Evolutionary conservation across 441 rosid species (phyloP), one percentile per base, ranked within the genome.

Genomic region (Hura crepitans): DNA sequence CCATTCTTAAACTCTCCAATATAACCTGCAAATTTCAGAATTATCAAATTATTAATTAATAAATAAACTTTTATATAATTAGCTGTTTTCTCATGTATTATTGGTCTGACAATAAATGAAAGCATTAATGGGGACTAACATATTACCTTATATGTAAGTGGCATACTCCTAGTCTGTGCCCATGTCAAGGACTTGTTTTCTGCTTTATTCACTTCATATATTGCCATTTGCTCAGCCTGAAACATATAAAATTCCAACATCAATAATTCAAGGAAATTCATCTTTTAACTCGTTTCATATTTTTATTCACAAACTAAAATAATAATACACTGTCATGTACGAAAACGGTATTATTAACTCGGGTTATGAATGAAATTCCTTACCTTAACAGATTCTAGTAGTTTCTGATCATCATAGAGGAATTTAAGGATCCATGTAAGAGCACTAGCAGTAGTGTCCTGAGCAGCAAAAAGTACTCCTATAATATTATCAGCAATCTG

Each of bases 391-490:
- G 89, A 85, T 80, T 87, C 86, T 23, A 87, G 83, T 72, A 91
- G 86, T 65, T 79, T 85, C 18, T 66, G 85, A 73, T 88, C 83
- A 66, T 88, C 91, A 45, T 80, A 83, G 33, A 94, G 93, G 82
- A 83, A 91, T 70, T 90, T 94, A 55, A 94, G 84, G 74, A 91
- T 85, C 98, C 98, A 94, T 37, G 98, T 91, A 43, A 91, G 73
- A 71, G 77, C 83, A 76, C 91, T 87, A 54, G 99, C 99, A 23
- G 97, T 95, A 30, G 99, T 95, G 86, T 92, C 99, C 78, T 85
- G 96, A 5, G 97, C 97, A 0, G 99, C 99, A 75, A 95, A 95
- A 22, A 95, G 86, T n/a, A 89, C 97, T 74, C 99, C 99, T n/a
- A 92, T 87, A 39, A 90, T 82, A 77, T 94, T 94, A 69, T 94